Conservation (phyloP, 2,329 filamentous ascomycete genomes). For the Nemania serpens region DNA sequence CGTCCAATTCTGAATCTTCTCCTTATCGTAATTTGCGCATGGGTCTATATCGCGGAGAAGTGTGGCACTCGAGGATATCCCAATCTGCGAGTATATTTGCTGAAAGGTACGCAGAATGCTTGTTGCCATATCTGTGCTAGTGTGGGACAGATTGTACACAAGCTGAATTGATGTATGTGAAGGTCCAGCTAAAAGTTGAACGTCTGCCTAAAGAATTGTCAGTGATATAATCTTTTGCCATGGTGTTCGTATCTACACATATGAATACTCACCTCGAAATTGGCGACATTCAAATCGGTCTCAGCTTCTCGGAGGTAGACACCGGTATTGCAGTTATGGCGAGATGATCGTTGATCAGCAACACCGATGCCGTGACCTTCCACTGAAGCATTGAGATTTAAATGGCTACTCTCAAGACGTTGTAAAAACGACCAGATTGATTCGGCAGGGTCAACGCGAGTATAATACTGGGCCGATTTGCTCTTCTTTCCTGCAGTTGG, state of each 20-base stretch:
- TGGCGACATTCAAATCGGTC: background rate
- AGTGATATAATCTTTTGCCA: background rate
- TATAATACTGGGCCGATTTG: slow-evolving; percentile 21
- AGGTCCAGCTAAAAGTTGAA: slow-evolving; percentile 18
- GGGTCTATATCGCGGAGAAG: slow-evolving; percentile 22
- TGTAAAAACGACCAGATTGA: slow-evolving; percentile 22
- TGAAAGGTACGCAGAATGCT: slow-evolving; percentile 27
- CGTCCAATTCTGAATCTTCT: slow-evolving; percentile 26
- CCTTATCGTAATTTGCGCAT: slow-evolving; percentile 15
- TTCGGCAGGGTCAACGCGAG: slow-evolving; percentile 22
- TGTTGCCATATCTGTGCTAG: slow-evolving; percentile 26
- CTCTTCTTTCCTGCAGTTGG: background rate
- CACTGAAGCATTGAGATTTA: slow-evolving; percentile 1
- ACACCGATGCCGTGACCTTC: slow-evolving; percentile 24
- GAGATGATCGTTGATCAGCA: slow-evolving; percentile 21
- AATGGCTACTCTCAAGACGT: slow-evolving; percentile 15
- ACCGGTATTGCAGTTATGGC: slow-evolving; percentile 26
- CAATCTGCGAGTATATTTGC: slow-evolving; percentile 26
- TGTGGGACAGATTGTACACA: slow-evolving; percentile 23
- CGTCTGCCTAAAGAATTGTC: slow-evolving; percentile 12
- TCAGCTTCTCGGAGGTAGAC: slow-evolving; percentile 15
- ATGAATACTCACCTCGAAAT: slow-evolving; percentile 13
- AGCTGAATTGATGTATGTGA: slow-evolving; percentile 16
- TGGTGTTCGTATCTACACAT: background rate
- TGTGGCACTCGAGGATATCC: slow-evolving; percentile 2